phyloP scores from a whole-genome alignment of 2,329 filamentous ascomycete species.

The Beauveria australis region DNA sequence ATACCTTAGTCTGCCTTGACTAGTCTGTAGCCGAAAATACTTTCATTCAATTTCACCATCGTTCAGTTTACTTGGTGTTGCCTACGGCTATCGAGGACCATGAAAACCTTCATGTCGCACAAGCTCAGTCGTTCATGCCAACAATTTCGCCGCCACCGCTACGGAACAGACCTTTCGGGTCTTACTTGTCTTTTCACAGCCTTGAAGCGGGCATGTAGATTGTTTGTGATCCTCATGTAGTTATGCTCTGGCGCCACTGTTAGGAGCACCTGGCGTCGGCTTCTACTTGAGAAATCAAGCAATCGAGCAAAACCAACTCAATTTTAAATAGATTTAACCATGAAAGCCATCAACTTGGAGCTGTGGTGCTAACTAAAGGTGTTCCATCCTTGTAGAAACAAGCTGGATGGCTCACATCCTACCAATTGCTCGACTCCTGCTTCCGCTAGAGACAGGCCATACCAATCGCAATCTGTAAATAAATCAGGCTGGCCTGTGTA shows the following conservation, averaged over 20 bases:
- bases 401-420: background rate
- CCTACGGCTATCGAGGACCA: no score
- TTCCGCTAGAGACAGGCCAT: background rate
- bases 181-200: constrained; percentile 37
- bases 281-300: no score
- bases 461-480: background rate
- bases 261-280: no score
- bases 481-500: background rate
- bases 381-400: background rate
- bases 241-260: no score
- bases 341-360: no score
- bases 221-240: no score
- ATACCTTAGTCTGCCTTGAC: constrained; percentile 6
- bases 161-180: constrained; percentile 38
- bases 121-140: constrained; percentile 28
- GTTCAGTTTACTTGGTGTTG: no score
- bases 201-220: constrained; percentile 32
- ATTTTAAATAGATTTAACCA: no score
- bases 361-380: background rate
- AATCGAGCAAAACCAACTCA: no score
- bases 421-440: constrained; percentile 2
- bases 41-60: background rate
- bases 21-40: background rate
- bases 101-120: background rate
- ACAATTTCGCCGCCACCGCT: constrained; percentile 42